phyloP scores from a whole-genome alignment of 306 rosid species.

The Inga laurina region DNA sequence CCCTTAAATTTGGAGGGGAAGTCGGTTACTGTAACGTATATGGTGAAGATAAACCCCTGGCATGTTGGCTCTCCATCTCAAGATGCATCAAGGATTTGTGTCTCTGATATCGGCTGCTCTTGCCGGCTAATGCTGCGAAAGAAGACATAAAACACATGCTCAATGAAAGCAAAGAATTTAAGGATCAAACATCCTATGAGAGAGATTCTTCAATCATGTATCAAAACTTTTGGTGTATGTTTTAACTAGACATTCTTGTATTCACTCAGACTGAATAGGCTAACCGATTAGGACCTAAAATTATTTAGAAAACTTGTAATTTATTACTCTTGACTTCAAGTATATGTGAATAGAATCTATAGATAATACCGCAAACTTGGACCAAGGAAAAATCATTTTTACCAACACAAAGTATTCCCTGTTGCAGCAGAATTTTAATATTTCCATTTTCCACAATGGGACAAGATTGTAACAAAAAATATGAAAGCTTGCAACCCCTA shows the following conservation, averaged over 20 bases:
- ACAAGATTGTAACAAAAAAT: background rate
- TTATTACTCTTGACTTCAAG: background rate
- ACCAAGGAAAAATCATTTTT: background rate
- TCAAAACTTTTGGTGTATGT: slow-evolving; percentile 1
- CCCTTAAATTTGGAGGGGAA: background rate
- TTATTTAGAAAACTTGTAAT: background rate
- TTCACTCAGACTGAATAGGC: background rate
- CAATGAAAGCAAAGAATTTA: slow-evolving; percentile 12
- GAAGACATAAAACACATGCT: slow-evolving; percentile 16
- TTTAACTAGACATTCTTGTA: background rate
- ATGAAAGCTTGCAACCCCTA: background rate
- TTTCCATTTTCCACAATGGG: background rate
- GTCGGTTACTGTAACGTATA: slow-evolving; percentile 35
- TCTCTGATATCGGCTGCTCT: slow-evolving; percentile 82
- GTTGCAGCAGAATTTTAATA: background rate
- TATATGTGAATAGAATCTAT: background rate
- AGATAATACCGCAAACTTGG: background rate
- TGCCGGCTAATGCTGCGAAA: slow-evolving; percentile 79
- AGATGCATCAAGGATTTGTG: slow-evolving; percentile 90
- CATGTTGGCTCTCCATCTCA: slow-evolving; percentile 99
- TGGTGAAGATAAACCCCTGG: slow-evolving; percentile 75
- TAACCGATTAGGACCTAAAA: background rate
- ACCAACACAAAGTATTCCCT: background rate
- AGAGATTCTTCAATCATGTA: background rate
- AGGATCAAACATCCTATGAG: background rate